These are phyloP conservation scores for Aspergillus latus DNA, from an alignment of 2,329 filamentous ascomycete genomes.

Conservation along the genomic window DNA sequence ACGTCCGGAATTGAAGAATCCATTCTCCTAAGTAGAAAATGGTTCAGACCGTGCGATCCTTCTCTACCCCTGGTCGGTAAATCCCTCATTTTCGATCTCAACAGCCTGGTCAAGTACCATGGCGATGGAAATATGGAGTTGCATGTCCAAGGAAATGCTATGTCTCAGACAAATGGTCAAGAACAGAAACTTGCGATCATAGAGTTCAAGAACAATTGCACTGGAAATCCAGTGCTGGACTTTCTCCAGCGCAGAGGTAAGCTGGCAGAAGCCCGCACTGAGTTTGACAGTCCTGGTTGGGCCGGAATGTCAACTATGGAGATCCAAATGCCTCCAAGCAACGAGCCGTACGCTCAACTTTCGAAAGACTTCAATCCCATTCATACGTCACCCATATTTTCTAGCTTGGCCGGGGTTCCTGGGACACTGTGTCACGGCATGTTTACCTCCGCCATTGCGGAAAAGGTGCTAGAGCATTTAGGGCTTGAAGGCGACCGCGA, in stretches of 20 bases:
- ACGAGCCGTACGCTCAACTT: conserved; percentile 91
- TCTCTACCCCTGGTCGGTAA: conserved; percentile 12
- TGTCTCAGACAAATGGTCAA: neutral
- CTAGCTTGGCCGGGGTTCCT: conserved; percentile 85
- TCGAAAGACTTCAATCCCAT: conserved; percentile 98
- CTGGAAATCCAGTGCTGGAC: conserved; percentile 19
- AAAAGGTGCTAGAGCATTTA: conserved; percentile 90
- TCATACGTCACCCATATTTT: conserved; percentile 91
- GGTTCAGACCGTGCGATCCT: conserved; percentile 13
- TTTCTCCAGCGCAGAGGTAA: conserved; percentile 20
- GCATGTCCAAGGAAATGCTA: conserved; percentile 14
- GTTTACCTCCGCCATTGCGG: conserved; percentile 96
- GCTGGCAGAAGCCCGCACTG: neutral
- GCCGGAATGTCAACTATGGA: conserved; percentile 51
- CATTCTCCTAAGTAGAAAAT: conserved; percentile 12
- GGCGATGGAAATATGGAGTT: neutral
- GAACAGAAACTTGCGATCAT: conserved; percentile 9
- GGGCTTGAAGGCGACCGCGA: conserved; percentile 84
- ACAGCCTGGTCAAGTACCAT: conserved; percentile 10
- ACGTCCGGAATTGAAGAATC: conserved; percentile 13
- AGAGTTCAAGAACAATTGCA: conserved; percentile 14
- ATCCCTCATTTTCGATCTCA: conserved; percentile 12
- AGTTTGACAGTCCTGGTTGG: conserved; percentile 15
- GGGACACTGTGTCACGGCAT: conserved; percentile 97
- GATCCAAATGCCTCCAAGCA: conserved; percentile 84